phyloP scores from a whole-genome alignment of 768 basidiomycete species.

The Termitomyces sp. region DNA sequence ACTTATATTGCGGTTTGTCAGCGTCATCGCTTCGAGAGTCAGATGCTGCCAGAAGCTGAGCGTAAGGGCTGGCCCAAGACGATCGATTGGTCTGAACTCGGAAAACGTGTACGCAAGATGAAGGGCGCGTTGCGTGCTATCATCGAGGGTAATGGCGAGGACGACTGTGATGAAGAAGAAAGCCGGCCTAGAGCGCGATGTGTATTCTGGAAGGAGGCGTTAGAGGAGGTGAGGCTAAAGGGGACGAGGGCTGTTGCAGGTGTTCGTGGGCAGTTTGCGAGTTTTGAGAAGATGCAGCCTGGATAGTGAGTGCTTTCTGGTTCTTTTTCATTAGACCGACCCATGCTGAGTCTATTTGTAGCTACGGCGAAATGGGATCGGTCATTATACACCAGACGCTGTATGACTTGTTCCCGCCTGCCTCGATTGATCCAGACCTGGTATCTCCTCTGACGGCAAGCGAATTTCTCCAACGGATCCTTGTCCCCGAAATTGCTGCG shows the following conservation, averaged over 20 bases:
- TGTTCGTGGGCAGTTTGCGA: slow-evolving; percentile 70
- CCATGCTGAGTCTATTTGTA: slow-evolving; percentile 23
- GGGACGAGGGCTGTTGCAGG: slow-evolving; percentile 66
- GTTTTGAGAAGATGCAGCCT: slow-evolving; percentile 79
- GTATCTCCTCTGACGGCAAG: slow-evolving; percentile 64
- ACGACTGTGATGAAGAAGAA: slow-evolving; percentile 14
- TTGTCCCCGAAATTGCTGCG: slow-evolving; percentile 87
- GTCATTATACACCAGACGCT: slow-evolving; percentile 78
- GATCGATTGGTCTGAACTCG: slow-evolving; percentile 61
- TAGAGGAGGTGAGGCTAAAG: slow-evolving; percentile 57
- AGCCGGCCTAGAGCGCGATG: slow-evolving; percentile 36
- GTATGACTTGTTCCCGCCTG: slow-evolving; percentile 68
- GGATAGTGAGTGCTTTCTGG: slow-evolving; percentile 66
- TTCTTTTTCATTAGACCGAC: background rate
- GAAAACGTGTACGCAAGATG: slow-evolving; percentile 51
- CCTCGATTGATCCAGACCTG: slow-evolving; percentile 46
- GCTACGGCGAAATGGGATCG: slow-evolving; percentile 85
- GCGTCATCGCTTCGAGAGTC: slow-evolving; percentile 73
- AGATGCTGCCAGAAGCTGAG: slow-evolving; percentile 69
- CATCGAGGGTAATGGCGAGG: slow-evolving; percentile 40
- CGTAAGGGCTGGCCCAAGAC: slow-evolving; percentile 71
- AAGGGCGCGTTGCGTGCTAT: slow-evolving; percentile 42
- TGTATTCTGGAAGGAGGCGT: slow-evolving; percentile 67
- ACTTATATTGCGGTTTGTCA: slow-evolving; percentile 69
- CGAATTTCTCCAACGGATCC: slow-evolving; percentile 77